A percentile compares a stretch with the other conserved stretches of the same genome.
These are phyloP conservation scores for Trametes meyenii DNA, from an alignment of 768 basidiomycete species.

Conservation along the genomic window DNA sequence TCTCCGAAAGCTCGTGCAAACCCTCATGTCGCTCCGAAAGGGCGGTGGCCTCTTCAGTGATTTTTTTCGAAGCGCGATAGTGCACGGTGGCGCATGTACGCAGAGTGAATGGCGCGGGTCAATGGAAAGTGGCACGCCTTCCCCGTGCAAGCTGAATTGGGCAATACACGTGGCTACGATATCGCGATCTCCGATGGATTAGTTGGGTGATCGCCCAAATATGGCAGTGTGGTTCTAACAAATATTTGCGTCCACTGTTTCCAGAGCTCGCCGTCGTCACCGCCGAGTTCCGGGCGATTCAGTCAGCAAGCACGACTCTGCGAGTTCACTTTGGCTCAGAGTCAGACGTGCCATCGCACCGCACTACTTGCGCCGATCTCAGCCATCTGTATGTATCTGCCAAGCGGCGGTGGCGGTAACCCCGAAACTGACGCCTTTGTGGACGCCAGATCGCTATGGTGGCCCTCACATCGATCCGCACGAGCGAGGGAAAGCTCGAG, in stretches of 20 bases:
- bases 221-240: slow-evolving; percentile 2
- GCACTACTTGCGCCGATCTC: neutral
- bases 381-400: neutral
- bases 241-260: slow-evolving; percentile 1
- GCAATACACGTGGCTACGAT: slow-evolving; percentile 12
- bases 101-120: neutral
- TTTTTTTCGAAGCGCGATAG: too few species aligned
- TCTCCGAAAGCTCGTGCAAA: slow-evolving; percentile 3
- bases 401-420: neutral
- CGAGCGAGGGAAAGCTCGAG: slow-evolving; percentile 59
- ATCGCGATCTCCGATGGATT: slow-evolving; percentile 11
- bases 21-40: neutral
- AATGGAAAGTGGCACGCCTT: too few species aligned
- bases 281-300: neutral
- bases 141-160: neutral
- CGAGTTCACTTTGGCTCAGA: too few species aligned
- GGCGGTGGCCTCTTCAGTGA: neutral
- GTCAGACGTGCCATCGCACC: neutral
- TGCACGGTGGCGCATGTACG: neutral
- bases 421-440: neutral
- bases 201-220: slow-evolving; percentile 15
- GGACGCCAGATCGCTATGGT: slow-evolving; percentile 19
- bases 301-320: too few species aligned
- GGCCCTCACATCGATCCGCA: slow-evolving; percentile 44
- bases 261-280: neutral